A percentile compares a stretch with the other conserved stretches of the same genome.
These are phyloP conservation scores for Bipolaris cookei DNA, from an alignment of 2,329 filamentous ascomycete species.

Conservation along the genomic window DNA sequence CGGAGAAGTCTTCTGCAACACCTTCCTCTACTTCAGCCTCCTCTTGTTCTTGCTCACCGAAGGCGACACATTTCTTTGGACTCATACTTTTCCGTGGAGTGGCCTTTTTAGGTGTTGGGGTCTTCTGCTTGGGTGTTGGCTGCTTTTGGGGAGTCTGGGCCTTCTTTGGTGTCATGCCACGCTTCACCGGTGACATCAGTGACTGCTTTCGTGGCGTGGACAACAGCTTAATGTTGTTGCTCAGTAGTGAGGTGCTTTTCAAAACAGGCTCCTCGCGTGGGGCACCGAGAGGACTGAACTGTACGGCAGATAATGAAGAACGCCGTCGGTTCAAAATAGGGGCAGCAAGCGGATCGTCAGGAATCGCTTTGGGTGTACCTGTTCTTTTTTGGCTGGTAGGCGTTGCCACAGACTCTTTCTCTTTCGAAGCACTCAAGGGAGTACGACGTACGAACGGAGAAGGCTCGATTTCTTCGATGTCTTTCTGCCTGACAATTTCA, in stretches of 20 bases:
- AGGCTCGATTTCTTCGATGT: conserved; percentile 42
- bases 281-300: conserved; percentile 45
- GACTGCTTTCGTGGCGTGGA: conserved; percentile 58
- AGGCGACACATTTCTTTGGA: conserved; percentile 44
- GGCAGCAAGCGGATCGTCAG: conserved; percentile 43
- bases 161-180: conserved; percentile 47
- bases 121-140: conserved; percentile 50
- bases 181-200: conserved; percentile 52
- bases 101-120: conserved; percentile 46
- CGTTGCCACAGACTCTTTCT: conserved; percentile 26
- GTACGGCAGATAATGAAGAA: conserved; percentile 43
- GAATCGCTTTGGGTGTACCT: conserved; percentile 27
- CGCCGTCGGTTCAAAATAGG: conserved; percentile 45
- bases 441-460: conserved; percentile 44
- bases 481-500: conserved; percentile 34
- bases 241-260: conserved; percentile 44
- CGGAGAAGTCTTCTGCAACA: conserved; percentile 31
- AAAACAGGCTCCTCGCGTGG: conserved; percentile 38
- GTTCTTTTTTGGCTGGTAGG: conserved; percentile 28
- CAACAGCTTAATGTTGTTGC: conserved; percentile 56
- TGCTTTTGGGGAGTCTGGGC: conserved; percentile 48
- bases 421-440: conserved; percentile 28
- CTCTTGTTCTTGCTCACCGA: conserved; percentile 35
- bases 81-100: conserved; percentile 40
- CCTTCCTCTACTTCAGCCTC: conserved; percentile 37